Conservation (phyloP, 345 rosid genomes). For the Noccaea bulbosa region DNA sequence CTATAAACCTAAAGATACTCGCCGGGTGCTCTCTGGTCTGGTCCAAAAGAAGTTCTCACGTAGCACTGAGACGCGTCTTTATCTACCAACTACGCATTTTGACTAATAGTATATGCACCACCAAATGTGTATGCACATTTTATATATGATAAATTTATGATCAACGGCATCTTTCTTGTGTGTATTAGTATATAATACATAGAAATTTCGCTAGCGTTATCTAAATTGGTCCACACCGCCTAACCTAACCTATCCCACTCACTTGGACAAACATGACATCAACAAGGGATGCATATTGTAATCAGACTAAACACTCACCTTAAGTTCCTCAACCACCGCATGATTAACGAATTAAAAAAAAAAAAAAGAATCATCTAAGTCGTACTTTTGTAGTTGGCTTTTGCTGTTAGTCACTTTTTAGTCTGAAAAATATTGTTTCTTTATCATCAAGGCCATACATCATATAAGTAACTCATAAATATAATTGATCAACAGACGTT, state of each 20-base stretch:
- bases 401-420: constrained; percentile 21
- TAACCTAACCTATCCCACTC: constrained; percentile 18
- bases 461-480: background rate
- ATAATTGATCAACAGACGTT: background rate
- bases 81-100: constrained; percentile 26
- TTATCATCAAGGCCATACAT: constrained; percentile 10
- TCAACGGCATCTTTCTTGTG: background rate
- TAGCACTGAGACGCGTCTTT: constrained; percentile 20
- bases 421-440: background rate
- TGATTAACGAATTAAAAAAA: background rate
- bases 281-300: constrained; percentile 8
- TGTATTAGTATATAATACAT: background rate
- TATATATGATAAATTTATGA: background rate
- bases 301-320: constrained; percentile 15
- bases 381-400: background rate
- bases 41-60: constrained; percentile 8
- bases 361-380: background rate
- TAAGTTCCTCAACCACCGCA: constrained; percentile 15
- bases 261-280: constrained; percentile 21
- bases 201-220: background rate
- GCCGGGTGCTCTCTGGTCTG: background rate
- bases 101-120: constrained; percentile 11
- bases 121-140: background rate
- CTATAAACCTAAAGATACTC: background rate
- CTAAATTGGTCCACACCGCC: background rate